Base-by-base conservation (phyloP, 441 rosid species). In the Hura crepitans region DNA sequence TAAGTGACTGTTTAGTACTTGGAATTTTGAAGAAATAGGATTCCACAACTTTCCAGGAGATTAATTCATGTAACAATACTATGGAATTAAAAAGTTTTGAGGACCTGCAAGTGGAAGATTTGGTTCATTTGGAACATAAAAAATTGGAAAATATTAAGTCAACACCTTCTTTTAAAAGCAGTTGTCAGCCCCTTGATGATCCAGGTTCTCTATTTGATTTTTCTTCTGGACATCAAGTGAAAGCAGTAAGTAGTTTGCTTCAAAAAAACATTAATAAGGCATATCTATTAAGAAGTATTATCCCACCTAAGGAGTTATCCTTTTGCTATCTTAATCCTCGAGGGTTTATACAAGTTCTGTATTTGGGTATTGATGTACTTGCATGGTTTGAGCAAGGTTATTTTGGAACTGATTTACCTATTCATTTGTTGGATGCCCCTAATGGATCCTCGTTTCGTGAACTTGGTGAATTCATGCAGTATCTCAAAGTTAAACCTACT, bases 301-400 rank as follows among this genome's bases (percentile, higher is more conserved):
- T 68, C 51, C 68, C 73, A 9, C 72, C 66, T 25, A 82, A 83
- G 63, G 87, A 83, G 62, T 72, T 80, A 62, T 77, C 78, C 76
- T 77, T 83, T 58, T 85, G 50, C 63, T 84, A 86, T 76, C 80
- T 81, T 62, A 85, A 86, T 79, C 88, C 91, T 68, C 85, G 83
- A 68, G 86, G 85, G 64, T 71, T 56, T 63, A 70, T 75, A 28
- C 86, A 86, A 76, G 90, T 87, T 62, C 88, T 87, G 20, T 86
- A 75, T 74, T 75, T 83, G n/a, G 88, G 91, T 45, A 68, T 76
- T 30, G 91, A 84, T 80, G 81, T 86, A 67, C 78, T 84, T 25
- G 65, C 75, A 14, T 86, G 91, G 88, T 80, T 81, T 74, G 84
- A 83, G 66, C 83, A 80, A 73, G 91, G 88, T 1, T 84, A 82